These are phyloP conservation scores for Pseudogymnoascus sp. DNA, from an alignment of 2,329 filamentous ascomycete genomes.

Conservation along the genomic window DNA sequence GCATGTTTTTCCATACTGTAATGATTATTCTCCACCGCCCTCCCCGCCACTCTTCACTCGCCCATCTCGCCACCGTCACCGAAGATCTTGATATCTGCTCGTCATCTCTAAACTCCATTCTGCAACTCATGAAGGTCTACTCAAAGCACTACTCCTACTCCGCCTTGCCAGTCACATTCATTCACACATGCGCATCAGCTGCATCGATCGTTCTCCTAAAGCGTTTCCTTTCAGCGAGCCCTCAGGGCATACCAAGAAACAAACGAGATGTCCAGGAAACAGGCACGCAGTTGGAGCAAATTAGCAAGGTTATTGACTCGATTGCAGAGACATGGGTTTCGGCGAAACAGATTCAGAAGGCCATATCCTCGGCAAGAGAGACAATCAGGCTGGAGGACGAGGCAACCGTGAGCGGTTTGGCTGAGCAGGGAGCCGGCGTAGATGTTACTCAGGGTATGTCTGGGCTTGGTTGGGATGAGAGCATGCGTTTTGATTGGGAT, in stretches of 20 bases:
- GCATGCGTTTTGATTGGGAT: conserved; percentile 7
- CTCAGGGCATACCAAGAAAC: conserved; percentile 18
- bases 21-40: conserved; percentile 46
- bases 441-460: conserved; percentile 1
- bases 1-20: conserved; percentile 41
- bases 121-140: conserved; percentile 38
- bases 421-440: neutral
- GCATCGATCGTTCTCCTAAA: conserved; percentile 41
- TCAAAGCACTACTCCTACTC: conserved; percentile 36
- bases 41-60: conserved; percentile 36
- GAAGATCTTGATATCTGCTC: conserved; percentile 44
- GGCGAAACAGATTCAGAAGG: conserved; percentile 35
- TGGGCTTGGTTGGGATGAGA: conserved; percentile 2
- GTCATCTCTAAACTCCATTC: conserved; percentile 38
- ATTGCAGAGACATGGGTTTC: conserved; percentile 44
- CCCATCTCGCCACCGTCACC: conserved; percentile 32
- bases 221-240: conserved; percentile 28
- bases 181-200: conserved; percentile 41
- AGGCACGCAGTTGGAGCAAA: conserved; percentile 40
- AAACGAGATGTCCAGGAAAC: conserved; percentile 37
- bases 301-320: conserved; percentile 42
- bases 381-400: conserved; percentile 7
- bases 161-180: conserved; percentile 40
- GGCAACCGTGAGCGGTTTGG: neutral
- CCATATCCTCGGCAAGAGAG: conserved; percentile 20